Evolutionary conservation across 164 flowering plant species (phyloP), one percentile per base, ranked within the genome.

Genomic region (Amborella trichopoda): DNA sequence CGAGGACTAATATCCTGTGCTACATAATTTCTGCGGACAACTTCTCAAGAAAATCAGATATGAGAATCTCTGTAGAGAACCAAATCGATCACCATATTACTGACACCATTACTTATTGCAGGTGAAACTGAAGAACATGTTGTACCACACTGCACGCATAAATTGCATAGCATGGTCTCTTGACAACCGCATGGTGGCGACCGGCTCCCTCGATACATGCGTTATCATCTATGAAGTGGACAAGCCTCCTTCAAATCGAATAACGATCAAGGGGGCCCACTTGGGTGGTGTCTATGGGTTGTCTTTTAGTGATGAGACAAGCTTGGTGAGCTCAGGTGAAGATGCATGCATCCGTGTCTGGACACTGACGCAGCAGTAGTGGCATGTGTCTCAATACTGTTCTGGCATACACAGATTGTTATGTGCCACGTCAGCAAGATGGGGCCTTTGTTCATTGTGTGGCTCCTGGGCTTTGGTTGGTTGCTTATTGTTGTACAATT

Each of bases 151-250:
- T 34, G 95, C 99, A 2, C 85, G 96, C 17, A 79, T 93, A 63
- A 88, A 93, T 66, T 78, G 95, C 59, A 61, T 88, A 37, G 89
- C 96, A 34, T 88, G 99, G 99, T 93, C 95, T 44, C 95, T 91
- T 46, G 76, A 79, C 58, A 77, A 59, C 77, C 68, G 47, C 52
- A 71, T 69, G 85, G 75, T 93, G 46, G 96, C 96, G 18, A 88
- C 99, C 32, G 96, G 99, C 36, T 88, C 96, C 8, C 89, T 93
- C 3, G 91, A 88, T 61, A 84, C 88, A 10, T 75, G 83, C 46
- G 83, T 88, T 47, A 77, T 93, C 34, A 60, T 88, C 34, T 84
- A 93, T 57, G 91, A 84, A 44, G 36, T 84, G 40, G 69, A 62
- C 49, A 84, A 77, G 74, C 91, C 94, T n/a, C 81, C 84, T 41